Conservation (phyloP, 139 green algal species). For the Chlorella sorokiniana region DNA sequence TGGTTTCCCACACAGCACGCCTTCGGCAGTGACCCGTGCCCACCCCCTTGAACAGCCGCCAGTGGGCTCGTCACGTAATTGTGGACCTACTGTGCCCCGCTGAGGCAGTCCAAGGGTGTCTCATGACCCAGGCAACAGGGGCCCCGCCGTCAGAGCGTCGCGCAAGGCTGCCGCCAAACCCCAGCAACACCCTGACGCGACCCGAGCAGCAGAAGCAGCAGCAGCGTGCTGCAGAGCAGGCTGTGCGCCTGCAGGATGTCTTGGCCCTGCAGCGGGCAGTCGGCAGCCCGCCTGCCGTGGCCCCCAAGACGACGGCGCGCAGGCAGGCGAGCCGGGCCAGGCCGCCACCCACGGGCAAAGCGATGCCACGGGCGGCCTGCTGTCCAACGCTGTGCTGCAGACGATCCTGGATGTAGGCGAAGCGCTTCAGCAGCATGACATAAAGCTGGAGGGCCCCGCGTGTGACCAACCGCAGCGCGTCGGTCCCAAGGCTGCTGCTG, state of each 20-base stretch:
- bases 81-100: too few relatives aligned
- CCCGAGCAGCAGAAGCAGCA: neutral
- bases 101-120: too few relatives aligned
- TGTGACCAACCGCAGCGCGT: too few relatives aligned
- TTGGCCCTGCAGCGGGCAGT: neutral
- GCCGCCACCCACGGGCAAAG: too few relatives aligned
- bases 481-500: neutral
- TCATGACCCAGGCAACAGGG: too few relatives aligned
- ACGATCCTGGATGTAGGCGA: neutral
- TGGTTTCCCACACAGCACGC: too few relatives aligned
- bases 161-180: slow-evolving; percentile 23
- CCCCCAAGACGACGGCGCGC: too few relatives aligned
- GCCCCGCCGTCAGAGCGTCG: neutral
- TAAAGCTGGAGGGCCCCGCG: too few relatives aligned
- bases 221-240: slow-evolving; percentile 4
- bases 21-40: too few relatives aligned
- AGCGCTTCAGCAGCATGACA: neutral
- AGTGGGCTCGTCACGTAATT: too few relatives aligned
- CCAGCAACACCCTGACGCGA: neutral
- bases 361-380: neutral
- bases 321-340: too few relatives aligned
- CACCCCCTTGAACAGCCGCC: too few relatives aligned
- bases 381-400: slow-evolving; percentile 11
- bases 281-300: neutral
- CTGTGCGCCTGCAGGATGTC: slow-evolving; percentile 8